Base-by-base conservation (phyloP, 2,329 filamentous ascomycete genomes). In the Tolypocladium album region DNA sequence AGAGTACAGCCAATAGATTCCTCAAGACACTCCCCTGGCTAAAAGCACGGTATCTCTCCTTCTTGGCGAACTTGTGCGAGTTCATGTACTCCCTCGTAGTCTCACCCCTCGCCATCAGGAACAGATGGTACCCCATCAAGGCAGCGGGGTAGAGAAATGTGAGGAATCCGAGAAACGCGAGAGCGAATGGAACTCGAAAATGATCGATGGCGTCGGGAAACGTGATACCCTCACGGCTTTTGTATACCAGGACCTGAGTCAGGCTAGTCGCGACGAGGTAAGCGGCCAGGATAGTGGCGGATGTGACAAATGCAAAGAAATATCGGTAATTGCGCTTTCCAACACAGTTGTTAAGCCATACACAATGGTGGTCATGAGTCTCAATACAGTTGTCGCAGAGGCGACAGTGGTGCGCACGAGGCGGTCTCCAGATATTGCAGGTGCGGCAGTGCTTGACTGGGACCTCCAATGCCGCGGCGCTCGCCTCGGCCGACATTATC, bases 301-400 rank as follows among this genome's bases (percentile, higher is more conserved):
- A 86, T 59, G 85, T 85, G 64, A 99, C 87, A 74, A 97, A 99
- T 13, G 89, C 84, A 72, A 97, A 97, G 75, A 99, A 99, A 74
- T 93, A 97, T 64, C 94, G 90, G 76, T 99, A 99, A 76, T 99
- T 99, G 68, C 94, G 90, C 65, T 93, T 88, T 52, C 94, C 94
- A 57, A 99, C 88, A 66, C 94, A 99, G 73, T 99, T 99, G 76
- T 99, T 99, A 64, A 99, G 84, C 94, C 94, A 99, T 20, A 97
- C 92, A 69, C 94, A 99, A 75, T 99, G 94, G 70, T 99, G 94
- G 70, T 99, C 94, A 66, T 97, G 91, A 0, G 92, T 96, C 74
- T 99, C 94, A 62, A 99, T 85, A 72, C 94, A 99, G 73, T 95
- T 97, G 75, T 99, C 93, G 76, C 94, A 99, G 36, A 96, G 83